Percentiles rank a stretch among this genome's conserved stretches.
These are phyloP conservation scores for Entomortierella parvispora DNA, from an alignment of 192 early-diverging fungal species.

Conservation along the genomic window DNA sequence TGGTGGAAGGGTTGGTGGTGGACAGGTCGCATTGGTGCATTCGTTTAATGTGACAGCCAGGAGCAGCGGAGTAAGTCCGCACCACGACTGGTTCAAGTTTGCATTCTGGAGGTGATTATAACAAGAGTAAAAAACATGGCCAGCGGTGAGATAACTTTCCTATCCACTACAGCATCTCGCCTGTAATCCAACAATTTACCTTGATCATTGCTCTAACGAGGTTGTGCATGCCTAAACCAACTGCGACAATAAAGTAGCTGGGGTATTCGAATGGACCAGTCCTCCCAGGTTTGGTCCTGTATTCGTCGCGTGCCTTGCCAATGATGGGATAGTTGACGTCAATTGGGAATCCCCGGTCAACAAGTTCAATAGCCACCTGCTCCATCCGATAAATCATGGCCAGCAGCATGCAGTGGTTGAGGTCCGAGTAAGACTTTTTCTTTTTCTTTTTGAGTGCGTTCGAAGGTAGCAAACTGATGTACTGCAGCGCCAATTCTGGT, in stretches of 20 bases:
- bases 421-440: slow-evolving; percentile 47
- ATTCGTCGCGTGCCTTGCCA: slow-evolving; percentile 42
- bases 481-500: slow-evolving; percentile 46
- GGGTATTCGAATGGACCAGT: slow-evolving; percentile 54
- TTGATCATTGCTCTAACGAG: slow-evolving; percentile 54
- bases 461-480: slow-evolving; percentile 43
- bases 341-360: slow-evolving; percentile 53
- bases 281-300: slow-evolving; percentile 41
- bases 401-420: slow-evolving; percentile 54
- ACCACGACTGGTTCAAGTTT: slow-evolving; percentile 58
- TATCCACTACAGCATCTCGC: too few relatives aligned
- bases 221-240: slow-evolving; percentile 49
- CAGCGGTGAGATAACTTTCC: too few relatives aligned
- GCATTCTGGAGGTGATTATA: too few relatives aligned
- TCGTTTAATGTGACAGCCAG: slow-evolving; percentile 44
- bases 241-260: slow-evolving; percentile 55
- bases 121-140: background rate
- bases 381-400: slow-evolving; percentile 57
- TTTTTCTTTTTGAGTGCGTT: slow-evolving; percentile 56
- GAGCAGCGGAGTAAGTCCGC: slow-evolving; percentile 49
- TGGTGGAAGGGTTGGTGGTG: slow-evolving; percentile 45
- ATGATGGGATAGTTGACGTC: slow-evolving; percentile 56
- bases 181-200: slow-evolving; percentile 21
- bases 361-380: slow-evolving; percentile 50
- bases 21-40: slow-evolving; percentile 49